These are phyloP conservation scores for Tylopilus subfusipes DNA, from an alignment of 768 basidiomycete species.

Conservation along the genomic window DNA sequence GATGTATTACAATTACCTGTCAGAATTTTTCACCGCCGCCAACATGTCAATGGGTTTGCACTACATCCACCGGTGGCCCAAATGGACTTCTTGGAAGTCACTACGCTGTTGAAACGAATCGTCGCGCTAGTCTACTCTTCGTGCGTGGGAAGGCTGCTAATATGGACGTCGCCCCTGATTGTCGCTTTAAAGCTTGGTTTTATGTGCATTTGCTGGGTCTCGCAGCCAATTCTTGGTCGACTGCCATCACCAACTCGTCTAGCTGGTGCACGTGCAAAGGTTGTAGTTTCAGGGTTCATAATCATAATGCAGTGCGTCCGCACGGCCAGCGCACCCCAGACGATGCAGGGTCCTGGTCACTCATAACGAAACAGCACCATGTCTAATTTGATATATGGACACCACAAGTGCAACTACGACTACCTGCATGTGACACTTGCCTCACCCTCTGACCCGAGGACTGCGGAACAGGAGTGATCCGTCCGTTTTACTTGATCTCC, in stretches of 20 bases:
- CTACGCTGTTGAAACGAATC: neutral
- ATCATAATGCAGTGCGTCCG: conserved; percentile 20
- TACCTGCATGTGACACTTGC: conserved; percentile 17
- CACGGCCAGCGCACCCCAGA: conserved; percentile 23
- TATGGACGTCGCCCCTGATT: conserved; percentile 11
- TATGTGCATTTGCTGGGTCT: neutral
- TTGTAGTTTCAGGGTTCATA: conserved; percentile 21
- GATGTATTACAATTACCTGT: conserved; percentile 18
- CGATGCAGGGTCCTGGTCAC: conserved; percentile 19
- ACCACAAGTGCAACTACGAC: conserved; percentile 17
- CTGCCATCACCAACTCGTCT: neutral
- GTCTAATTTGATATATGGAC: conserved; percentile 29
- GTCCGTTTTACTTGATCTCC: conserved; percentile 52
- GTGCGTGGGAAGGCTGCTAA: neutral
- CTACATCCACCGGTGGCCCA: conserved; percentile 7
- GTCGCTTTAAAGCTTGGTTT: conserved; percentile 1
- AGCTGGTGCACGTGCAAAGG: conserved; percentile 9
- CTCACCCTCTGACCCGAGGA: conserved; percentile 5
- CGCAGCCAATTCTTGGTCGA: neutral
- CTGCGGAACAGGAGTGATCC: conserved; percentile 10
- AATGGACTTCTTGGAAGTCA: neutral
- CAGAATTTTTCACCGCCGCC: conserved; percentile 11
- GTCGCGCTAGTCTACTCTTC: neutral
- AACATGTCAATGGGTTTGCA: conserved; percentile 9
- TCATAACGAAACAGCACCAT: conserved; percentile 16